These are phyloP conservation scores for Monotropa hypopitys DNA, from an alignment of 179 eudicot genomes.

Conservation along the genomic window DNA sequence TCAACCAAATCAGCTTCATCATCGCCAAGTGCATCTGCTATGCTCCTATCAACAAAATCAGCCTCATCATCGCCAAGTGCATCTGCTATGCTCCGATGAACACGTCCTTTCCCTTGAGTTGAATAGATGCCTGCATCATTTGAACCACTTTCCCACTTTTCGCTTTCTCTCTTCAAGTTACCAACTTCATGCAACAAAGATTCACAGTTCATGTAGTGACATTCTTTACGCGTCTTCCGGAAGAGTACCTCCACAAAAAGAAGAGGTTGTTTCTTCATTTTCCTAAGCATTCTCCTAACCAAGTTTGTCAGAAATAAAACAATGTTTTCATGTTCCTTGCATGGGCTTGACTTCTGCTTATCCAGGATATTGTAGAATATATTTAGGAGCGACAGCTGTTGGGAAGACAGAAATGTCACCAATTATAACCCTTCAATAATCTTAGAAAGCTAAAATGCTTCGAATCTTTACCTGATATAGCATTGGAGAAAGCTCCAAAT, in stretches of 20 bases:
- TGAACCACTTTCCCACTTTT: slow-evolving; percentile 27
- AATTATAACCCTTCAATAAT: slow-evolving; percentile 1
- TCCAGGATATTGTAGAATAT: slow-evolving; percentile 65
- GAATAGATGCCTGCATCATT: slow-evolving; percentile 35
- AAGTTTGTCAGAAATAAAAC: slow-evolving; percentile 61
- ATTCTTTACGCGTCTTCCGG: slow-evolving; percentile 78
- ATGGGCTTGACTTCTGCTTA: slow-evolving; percentile 70
- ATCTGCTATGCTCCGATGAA: slow-evolving; percentile 69
- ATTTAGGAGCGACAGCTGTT: slow-evolving; percentile 55
- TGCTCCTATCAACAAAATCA: slow-evolving; percentile 57
- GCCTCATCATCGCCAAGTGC: slow-evolving; percentile 98
- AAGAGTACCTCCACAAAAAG: slow-evolving; percentile 84
- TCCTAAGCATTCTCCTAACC: slow-evolving; percentile 81
- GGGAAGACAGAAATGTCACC: slow-evolving; percentile 15
- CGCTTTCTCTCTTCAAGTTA: slow-evolving; percentile 42
- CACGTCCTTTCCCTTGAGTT: slow-evolving; percentile 31
- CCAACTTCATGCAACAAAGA: slow-evolving; percentile 58
- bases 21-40: slow-evolving; percentile 97
- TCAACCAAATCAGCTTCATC: slow-evolving; percentile 72
- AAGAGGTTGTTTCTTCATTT: slow-evolving; percentile 86
- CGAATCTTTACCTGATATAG: slow-evolving; percentile 69
- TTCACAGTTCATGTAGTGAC: slow-evolving; percentile 70
- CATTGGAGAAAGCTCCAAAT: slow-evolving; percentile 92
- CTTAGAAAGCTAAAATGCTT: not conserved
- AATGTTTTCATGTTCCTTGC: slow-evolving; percentile 59